These are phyloP conservation scores for Ustilago vetiveriae DNA, from an alignment of 1,284 basidiomycete genomes.

Conservation along the genomic window DNA sequence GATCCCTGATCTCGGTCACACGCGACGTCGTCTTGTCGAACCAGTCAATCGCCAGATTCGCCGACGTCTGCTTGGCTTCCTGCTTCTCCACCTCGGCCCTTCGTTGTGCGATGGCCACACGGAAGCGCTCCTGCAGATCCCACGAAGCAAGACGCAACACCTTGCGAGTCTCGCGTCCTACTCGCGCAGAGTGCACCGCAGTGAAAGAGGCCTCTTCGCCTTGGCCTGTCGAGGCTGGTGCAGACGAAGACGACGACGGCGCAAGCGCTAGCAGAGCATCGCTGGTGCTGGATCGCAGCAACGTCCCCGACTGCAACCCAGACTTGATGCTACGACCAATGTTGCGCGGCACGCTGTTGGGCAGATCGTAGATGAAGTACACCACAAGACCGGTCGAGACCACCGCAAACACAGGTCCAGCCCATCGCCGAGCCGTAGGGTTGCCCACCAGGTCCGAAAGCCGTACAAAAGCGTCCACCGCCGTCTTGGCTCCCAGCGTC, in stretches of 20 bases:
- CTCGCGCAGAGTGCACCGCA: constrained; percentile 77
- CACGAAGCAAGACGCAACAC: constrained; percentile 90
- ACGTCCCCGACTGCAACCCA: constrained; percentile 37
- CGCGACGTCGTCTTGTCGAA: constrained; percentile 47
- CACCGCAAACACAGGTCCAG: constrained; percentile 82
- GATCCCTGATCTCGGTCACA: constrained; percentile 13
- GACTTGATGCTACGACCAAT: constrained; percentile 59
- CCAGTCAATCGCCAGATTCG: constrained; percentile 52
- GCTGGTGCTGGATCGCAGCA: constrained; percentile 12
- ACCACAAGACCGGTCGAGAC: constrained; percentile 77
- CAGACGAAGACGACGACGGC: constrained; percentile 8
- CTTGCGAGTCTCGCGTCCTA: constrained; percentile 89
- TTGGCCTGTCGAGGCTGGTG: background rate
- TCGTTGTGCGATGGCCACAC: constrained; percentile 79
- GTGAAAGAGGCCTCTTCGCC: constrained; percentile 70
- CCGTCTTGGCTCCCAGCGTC: constrained; percentile 73
- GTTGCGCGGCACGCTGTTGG: constrained; percentile 88
- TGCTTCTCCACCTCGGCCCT: constrained; percentile 69
- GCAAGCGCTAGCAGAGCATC: constrained; percentile 4
- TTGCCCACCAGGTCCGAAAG: constrained; percentile 77
- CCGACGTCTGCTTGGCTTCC: constrained; percentile 59
- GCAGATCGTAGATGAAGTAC: constrained; percentile 88
- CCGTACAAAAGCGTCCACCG: constrained; percentile 59
- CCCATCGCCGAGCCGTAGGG: constrained; percentile 85
- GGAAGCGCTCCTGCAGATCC: constrained; percentile 88